Evolutionary conservation across 495 filamentous ascomycete species (phyloP).

Genomic region (Penicillium riverlandense): DNA sequence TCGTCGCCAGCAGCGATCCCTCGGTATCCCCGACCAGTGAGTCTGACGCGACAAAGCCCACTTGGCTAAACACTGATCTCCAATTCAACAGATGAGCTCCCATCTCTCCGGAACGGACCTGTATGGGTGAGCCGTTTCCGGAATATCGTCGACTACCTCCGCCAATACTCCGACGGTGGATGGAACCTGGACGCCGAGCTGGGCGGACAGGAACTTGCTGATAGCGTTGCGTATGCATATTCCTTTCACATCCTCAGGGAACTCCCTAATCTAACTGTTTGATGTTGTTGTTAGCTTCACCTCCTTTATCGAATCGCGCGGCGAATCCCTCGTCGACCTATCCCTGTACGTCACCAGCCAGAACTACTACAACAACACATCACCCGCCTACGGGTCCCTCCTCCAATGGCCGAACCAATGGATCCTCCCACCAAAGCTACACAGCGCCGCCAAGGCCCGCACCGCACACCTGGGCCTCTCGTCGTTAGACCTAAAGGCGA

Average conservation of each 20-base stretch:
- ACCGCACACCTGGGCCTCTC: conserved; percentile 72
- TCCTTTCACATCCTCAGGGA: background rate
- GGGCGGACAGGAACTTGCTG: conserved; percentile 37
- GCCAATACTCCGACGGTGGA: conserved; percentile 39
- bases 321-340: conserved; percentile 62
- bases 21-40: conserved; percentile 69
- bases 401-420: conserved; percentile 80
- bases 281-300: conserved; percentile 31
- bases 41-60: conserved; percentile 22
- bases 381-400: conserved; percentile 66
- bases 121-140: conserved; percentile 64
- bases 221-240: conserved; percentile 47
- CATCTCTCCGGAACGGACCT: conserved; percentile 58
- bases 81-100: conserved; percentile 56
- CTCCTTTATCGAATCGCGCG: conserved; percentile 58
- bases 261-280: background rate
- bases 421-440: conserved; percentile 61
- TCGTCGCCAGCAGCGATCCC: conserved; percentile 70
- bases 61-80: conserved; percentile 3
- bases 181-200: conserved; percentile 51
- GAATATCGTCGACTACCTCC: conserved; percentile 66
- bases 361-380: conserved; percentile 69
- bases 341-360: conserved; percentile 82
- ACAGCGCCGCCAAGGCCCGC: conserved; percentile 56
- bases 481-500: conserved; percentile 53